phyloP scores from a whole-genome alignment of 2,329 filamentous ascomycete species.

The Phaeosphaeriaceae sp. region DNA sequence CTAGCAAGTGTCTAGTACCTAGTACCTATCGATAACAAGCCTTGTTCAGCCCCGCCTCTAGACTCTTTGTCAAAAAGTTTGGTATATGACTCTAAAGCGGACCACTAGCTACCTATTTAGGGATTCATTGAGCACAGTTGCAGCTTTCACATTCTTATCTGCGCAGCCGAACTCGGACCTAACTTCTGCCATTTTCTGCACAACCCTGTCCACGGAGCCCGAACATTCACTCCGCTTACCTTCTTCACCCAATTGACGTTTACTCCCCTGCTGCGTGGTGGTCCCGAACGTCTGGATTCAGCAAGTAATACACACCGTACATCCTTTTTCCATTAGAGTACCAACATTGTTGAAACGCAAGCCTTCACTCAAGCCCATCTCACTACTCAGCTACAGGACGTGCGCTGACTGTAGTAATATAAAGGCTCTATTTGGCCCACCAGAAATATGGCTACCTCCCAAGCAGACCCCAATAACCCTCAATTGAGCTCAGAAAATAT shows the following conservation, averaged over 20 bases:
- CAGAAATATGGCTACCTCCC: constrained; percentile 18
- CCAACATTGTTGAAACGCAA: too few relatives aligned
- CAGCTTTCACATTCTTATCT: neutral
- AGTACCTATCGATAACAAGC: constrained; percentile 9
- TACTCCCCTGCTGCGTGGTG: constrained; percentile 1
- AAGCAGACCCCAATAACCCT: constrained; percentile 17
- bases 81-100: constrained; percentile 4
- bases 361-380: too few relatives aligned
- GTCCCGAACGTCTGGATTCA: neutral
- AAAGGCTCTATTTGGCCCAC: constrained; percentile 16
- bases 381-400: constrained; percentile 2
- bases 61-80: constrained; percentile 5
- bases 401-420: constrained; percentile 17
- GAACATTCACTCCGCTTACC: neutral
- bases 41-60: constrained; percentile 5
- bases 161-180: constrained; percentile 10
- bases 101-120: neutral
- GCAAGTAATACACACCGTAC: constrained; percentile 2
- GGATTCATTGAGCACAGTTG: neutral
- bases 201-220: neutral
- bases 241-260: constrained; percentile 1
- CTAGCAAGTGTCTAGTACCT: neutral
- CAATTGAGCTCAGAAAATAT: constrained; percentile 28
- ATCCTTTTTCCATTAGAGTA: neutral
- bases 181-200: constrained; percentile 1